Conservation (phyloP, 768 basidiomycete species). For the Kondoa malvinella region DNA sequence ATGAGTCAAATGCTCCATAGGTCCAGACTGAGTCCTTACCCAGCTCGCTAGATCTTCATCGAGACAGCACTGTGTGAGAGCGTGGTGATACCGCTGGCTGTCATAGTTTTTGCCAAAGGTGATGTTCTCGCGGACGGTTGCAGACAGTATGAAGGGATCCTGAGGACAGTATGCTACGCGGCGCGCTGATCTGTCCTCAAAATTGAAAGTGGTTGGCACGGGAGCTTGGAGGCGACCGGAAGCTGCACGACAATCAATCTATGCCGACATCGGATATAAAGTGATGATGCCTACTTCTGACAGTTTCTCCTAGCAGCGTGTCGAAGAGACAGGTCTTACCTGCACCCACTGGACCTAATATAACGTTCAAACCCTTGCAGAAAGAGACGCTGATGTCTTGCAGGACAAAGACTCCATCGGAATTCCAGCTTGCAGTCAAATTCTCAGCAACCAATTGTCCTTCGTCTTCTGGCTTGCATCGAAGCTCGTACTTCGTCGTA, state of each 20-base stretch:
- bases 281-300: background rate
- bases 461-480: background rate
- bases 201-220: background rate
- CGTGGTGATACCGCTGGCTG: constrained; percentile 47
- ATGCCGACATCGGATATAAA: background rate
- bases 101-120: constrained; percentile 52
- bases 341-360: background rate
- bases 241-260: background rate
- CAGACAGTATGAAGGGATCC: constrained; percentile 53
- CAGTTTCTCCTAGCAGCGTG: background rate
- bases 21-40: background rate
- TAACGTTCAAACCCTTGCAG: background rate
- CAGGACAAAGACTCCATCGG: background rate
- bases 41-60: constrained; percentile 52
- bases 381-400: background rate
- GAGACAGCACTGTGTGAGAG: constrained; percentile 60
- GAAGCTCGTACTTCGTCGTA: background rate
- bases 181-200: background rate
- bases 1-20: too few relatives aligned
- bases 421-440: background rate
- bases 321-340: background rate
- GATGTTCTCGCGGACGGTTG: constrained; percentile 65
- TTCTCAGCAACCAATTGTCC: background rate
- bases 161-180: constrained; percentile 43
- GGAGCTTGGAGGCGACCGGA: background rate